These are phyloP conservation scores for Plantago coronopus DNA, from an alignment of 305 asterid species.

Conservation along the genomic window DNA sequence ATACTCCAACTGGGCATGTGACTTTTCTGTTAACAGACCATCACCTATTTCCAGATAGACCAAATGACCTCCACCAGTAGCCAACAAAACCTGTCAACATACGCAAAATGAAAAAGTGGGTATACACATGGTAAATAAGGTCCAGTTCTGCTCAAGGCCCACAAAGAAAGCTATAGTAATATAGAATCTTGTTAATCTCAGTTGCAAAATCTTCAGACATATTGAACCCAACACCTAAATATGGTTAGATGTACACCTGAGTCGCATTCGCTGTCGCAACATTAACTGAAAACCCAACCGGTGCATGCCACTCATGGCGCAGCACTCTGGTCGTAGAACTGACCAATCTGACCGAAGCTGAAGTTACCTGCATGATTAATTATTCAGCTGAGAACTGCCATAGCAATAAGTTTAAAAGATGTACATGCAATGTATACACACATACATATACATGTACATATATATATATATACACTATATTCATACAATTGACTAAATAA, in stretches of 20 bases:
- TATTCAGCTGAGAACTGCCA: slow-evolving; percentile 21
- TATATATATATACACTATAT: too few relatives aligned
- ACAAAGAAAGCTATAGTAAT: neutral
- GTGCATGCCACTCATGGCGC: slow-evolving; percentile 75
- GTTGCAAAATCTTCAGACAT: neutral
- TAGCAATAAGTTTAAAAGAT: slow-evolving; percentile 7
- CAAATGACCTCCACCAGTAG: slow-evolving; percentile 93
- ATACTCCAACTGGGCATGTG: slow-evolving; percentile 68
- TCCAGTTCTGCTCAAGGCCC: neutral
- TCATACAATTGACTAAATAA: neutral
- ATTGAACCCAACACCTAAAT: neutral
- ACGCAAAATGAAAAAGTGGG: neutral
- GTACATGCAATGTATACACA: neutral
- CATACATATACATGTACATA: too few relatives aligned
- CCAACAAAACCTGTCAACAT: slow-evolving; percentile 64
- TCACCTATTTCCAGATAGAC: slow-evolving; percentile 88
- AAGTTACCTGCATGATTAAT: slow-evolving; percentile 58
- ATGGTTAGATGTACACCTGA: slow-evolving; percentile 51
- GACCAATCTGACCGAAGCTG: slow-evolving; percentile 68
- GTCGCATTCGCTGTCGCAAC: slow-evolving; percentile 93
- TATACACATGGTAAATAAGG: neutral
- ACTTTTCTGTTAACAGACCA: slow-evolving; percentile 60
- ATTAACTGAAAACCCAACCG: slow-evolving; percentile 67
- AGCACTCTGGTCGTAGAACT: slow-evolving; percentile 72
- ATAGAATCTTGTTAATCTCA: too few relatives aligned